Evolutionary conservation across 2,329 filamentous ascomycete species (phyloP).

Genomic region (Aspergillus persii): DNA sequence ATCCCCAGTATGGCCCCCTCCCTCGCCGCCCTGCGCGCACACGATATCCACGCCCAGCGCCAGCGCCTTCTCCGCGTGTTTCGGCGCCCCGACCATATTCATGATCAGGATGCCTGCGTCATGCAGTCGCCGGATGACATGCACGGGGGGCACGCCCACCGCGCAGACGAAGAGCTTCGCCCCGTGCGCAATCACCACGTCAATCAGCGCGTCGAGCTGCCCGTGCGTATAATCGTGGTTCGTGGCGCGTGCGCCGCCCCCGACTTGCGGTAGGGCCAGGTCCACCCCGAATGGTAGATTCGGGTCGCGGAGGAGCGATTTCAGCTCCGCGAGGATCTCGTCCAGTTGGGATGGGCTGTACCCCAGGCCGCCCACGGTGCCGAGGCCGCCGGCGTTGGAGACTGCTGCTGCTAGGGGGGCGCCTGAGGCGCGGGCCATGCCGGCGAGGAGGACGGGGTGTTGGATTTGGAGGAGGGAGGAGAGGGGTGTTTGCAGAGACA

Average conservation of each 20-base stretch:
- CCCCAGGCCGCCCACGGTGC: slow-evolving; percentile 61
- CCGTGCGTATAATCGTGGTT: slow-evolving; percentile 96
- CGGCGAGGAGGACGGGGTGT: slow-evolving; percentile 87
- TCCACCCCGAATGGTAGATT: slow-evolving; percentile 85
- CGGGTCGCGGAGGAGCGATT: slow-evolving; percentile 65
- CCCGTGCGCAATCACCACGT: slow-evolving; percentile 80
- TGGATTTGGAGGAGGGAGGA: slow-evolving; percentile 76
- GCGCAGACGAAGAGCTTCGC: slow-evolving; percentile 83
- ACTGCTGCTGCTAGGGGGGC: slow-evolving; percentile 79
- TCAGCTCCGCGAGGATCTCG: slow-evolving; percentile 80
- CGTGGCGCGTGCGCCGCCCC: slow-evolving; percentile 77
- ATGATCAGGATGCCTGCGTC: slow-evolving; percentile 78
- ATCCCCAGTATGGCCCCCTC: slow-evolving; percentile 88
- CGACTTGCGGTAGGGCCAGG: slow-evolving; percentile 85
- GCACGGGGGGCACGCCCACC: slow-evolving; percentile 77
- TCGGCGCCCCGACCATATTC: slow-evolving; percentile 96
- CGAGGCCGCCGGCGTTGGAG: slow-evolving; percentile 81
- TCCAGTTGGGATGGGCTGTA: slow-evolving; percentile 74
- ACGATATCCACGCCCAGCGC: slow-evolving; percentile 85
- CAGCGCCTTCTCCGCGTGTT: slow-evolving; percentile 85
- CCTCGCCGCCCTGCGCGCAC: slow-evolving; percentile 89
- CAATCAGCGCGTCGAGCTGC: slow-evolving; percentile 81
- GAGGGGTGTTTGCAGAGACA: slow-evolving; percentile 70
- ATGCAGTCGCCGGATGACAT: slow-evolving; percentile 74
- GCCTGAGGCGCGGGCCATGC: slow-evolving; percentile 85